Conservation (phyloP, 495 filamentous ascomycete species). For the Lentithecium fluviatile region DNA sequence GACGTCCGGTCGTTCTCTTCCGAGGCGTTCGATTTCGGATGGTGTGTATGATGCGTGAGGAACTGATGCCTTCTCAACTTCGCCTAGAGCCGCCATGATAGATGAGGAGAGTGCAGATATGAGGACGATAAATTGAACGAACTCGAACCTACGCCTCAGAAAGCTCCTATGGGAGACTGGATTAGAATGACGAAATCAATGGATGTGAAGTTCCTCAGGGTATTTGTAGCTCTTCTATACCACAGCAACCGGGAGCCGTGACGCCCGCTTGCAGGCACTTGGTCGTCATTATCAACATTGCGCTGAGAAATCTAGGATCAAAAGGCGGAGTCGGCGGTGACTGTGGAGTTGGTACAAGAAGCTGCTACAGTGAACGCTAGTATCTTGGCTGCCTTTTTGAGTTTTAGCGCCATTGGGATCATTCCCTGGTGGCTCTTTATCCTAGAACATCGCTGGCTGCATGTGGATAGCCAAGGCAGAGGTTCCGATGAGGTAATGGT, state of each 20-base stretch:
- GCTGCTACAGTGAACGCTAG: background rate
- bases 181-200: conserved; percentile 2
- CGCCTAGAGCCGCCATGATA: background rate
- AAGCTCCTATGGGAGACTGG: background rate
- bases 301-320: conserved; percentile 1
- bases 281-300: background rate
- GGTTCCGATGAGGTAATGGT: too few species aligned
- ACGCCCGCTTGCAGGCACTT: background rate
- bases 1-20: conserved; percentile 65
- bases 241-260: background rate
- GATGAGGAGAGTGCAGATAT: background rate
- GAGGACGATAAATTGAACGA: background rate
- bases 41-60: conserved; percentile 9
- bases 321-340: background rate
- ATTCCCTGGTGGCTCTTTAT: too few species aligned
- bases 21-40: conserved; percentile 60
- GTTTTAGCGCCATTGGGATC: too few species aligned
- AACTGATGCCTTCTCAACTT: background rate
- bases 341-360: background rate
- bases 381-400: conserved; percentile 15
- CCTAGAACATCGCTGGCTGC: too few species aligned
- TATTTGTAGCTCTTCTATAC: background rate
- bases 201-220: background rate
- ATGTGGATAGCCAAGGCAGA: too few species aligned
- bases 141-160: background rate